Conservation (phyloP, 208 protist species). For the Wallacemonas sp. region DNA sequence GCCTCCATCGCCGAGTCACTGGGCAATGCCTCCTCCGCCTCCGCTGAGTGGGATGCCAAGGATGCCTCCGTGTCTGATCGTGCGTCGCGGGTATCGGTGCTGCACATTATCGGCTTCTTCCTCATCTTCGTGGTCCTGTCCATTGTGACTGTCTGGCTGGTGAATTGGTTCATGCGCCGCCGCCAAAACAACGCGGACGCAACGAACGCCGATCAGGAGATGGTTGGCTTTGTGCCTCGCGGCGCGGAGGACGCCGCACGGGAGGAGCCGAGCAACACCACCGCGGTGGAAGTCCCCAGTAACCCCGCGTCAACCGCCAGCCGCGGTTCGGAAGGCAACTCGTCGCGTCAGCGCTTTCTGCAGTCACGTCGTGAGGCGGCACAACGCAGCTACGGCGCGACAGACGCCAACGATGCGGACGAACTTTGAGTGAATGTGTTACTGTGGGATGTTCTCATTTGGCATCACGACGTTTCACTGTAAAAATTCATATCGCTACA, state of each 20-base stretch:
- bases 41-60: constrained; percentile 5
- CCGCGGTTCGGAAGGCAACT: constrained; percentile 39
- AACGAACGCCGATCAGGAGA: constrained; percentile 1
- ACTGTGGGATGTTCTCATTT: too few relatives aligned
- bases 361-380: constrained; percentile 48
- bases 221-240: constrained; percentile 25
- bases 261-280: constrained; percentile 1
- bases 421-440: constrained; percentile 18
- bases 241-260: neutral
- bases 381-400: constrained; percentile 27
- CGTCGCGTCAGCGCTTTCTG: constrained; percentile 71
- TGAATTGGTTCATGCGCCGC: constrained; percentile 51
- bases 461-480: too few relatives aligned
- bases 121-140: constrained; percentile 39
- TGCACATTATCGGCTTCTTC: constrained; percentile 35
- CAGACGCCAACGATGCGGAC: neutral
- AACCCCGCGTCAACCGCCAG: constrained; percentile 9
- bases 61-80: constrained; percentile 23
- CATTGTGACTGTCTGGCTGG: constrained; percentile 35
- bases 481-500: too few relatives aligned
- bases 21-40: neutral
- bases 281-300: constrained; percentile 4
- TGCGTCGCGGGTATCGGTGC: constrained; percentile 20
- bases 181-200: constrained; percentile 23
- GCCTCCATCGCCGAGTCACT: neutral